Conservation (phyloP, 129 eudicot species). For the Kitagawia praeruptora region DNA sequence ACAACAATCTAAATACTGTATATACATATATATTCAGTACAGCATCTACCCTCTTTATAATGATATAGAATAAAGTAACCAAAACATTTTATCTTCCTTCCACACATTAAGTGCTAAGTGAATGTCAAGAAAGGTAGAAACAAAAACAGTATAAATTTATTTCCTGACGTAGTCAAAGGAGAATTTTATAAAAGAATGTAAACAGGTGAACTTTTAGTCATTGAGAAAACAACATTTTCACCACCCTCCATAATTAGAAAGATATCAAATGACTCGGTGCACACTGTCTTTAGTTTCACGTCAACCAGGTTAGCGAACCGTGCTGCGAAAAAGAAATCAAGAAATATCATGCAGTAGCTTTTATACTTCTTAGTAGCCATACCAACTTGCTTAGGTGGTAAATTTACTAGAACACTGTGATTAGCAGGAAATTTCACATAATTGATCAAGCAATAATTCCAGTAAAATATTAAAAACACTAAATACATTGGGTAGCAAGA, state of each 20-base stretch:
- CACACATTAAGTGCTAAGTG: background rate
- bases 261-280: background rate
- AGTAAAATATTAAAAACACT: background rate
- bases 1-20: background rate
- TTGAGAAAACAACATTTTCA: background rate
- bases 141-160: background rate
- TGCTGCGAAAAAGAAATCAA: background rate
- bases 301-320: background rate
- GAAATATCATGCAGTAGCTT: background rate
- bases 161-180: background rate
- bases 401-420: background rate
- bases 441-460: background rate
- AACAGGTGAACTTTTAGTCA: background rate
- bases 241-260: background rate
- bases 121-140: background rate
- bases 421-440: background rate
- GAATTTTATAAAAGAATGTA: background rate
- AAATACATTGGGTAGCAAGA: background rate
- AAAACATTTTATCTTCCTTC: background rate
- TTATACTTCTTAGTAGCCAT: background rate
- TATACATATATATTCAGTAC: background rate
- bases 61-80: background rate
- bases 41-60: background rate
- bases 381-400: background rate
- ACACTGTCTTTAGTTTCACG: background rate